Conservation (phyloP, 169 alveolate species). For the Eimeria necatrix region DNA sequence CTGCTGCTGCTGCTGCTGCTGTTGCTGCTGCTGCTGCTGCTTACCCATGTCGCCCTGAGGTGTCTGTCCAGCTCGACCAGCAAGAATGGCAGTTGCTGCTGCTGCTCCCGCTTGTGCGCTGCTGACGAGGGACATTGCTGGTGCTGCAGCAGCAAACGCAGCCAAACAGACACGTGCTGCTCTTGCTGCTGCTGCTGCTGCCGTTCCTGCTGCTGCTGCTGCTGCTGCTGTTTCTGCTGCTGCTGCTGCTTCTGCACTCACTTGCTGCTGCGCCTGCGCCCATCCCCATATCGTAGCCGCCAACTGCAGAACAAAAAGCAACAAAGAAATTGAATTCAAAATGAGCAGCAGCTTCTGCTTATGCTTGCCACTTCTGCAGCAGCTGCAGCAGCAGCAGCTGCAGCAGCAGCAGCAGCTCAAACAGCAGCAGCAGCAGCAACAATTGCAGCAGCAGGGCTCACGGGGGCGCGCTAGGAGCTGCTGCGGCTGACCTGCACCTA, state of each 20-base stretch:
- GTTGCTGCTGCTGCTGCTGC: background rate
- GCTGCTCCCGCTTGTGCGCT: conserved; percentile 64
- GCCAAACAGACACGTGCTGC: background rate
- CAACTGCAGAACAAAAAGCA: background rate
- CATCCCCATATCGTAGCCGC: background rate
- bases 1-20: conserved; percentile 8
- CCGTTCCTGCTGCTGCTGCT: too few relatives aligned
- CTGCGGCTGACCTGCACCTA: conserved; percentile 66
- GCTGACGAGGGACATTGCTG: background rate
- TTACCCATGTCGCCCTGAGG: background rate
- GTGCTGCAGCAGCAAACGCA: background rate
- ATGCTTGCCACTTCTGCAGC: too few relatives aligned
- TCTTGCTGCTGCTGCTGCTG: background rate
- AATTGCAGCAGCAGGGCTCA: too few relatives aligned
- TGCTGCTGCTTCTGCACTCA: too few relatives aligned
- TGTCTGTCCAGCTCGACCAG: conserved; percentile 26
- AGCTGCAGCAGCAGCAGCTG: too few relatives aligned
- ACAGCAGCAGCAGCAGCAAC: too few relatives aligned
- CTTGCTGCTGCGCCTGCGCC: background rate
- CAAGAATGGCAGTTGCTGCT: conserved; percentile 53
- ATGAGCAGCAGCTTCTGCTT: too few relatives aligned
- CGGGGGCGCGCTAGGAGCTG: background rate
- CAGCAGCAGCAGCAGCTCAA: too few relatives aligned
- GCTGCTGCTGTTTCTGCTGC: too few relatives aligned
- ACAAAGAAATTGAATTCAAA: too few relatives aligned